Conservation (phyloP, 2,329 filamentous ascomycete species). For the Beauveria pseudobassiana region DNA sequence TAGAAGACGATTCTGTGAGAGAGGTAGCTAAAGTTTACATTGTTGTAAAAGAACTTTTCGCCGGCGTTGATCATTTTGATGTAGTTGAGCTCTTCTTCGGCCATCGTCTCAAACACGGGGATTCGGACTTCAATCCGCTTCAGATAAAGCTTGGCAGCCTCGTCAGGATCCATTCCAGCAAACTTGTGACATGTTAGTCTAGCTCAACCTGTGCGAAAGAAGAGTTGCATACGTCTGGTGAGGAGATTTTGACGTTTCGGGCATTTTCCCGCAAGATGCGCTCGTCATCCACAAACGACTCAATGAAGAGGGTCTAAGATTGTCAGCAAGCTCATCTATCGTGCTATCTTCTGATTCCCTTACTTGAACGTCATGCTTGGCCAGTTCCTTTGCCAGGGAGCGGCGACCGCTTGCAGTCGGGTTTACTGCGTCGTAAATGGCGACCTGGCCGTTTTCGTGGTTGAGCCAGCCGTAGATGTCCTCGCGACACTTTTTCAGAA, state of each 20-base stretch:
- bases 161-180: slow-evolving; percentile 81
- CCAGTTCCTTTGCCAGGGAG: slow-evolving; percentile 87
- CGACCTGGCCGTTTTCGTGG: slow-evolving; percentile 94
- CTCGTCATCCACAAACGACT: slow-evolving; percentile 90
- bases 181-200: slow-evolving; percentile 47
- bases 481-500: slow-evolving; percentile 92
- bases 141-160: slow-evolving; percentile 87
- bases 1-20: slow-evolving; percentile 98
- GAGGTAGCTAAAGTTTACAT: slow-evolving; percentile 92
- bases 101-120: slow-evolving; percentile 93
- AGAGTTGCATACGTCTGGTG: slow-evolving; percentile 66
- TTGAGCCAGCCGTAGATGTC: slow-evolving; percentile 96
- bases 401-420: slow-evolving; percentile 75
- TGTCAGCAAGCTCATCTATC: background rate
- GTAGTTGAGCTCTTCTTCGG: slow-evolving; percentile 88
- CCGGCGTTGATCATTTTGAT: slow-evolving; percentile 99
- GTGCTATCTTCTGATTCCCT: background rate
- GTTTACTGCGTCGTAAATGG: slow-evolving; percentile 97
- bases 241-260: slow-evolving; percentile 94
- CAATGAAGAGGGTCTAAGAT: slow-evolving; percentile 87
- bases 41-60: slow-evolving; percentile 89
- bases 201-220: background rate
- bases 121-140: slow-evolving; percentile 86
- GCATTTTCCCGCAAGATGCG: slow-evolving; percentile 94
- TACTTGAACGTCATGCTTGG: slow-evolving; percentile 92